phyloP scores from a whole-genome alignment of 768 basidiomycete species.

The Termitomyces sp. region DNA sequence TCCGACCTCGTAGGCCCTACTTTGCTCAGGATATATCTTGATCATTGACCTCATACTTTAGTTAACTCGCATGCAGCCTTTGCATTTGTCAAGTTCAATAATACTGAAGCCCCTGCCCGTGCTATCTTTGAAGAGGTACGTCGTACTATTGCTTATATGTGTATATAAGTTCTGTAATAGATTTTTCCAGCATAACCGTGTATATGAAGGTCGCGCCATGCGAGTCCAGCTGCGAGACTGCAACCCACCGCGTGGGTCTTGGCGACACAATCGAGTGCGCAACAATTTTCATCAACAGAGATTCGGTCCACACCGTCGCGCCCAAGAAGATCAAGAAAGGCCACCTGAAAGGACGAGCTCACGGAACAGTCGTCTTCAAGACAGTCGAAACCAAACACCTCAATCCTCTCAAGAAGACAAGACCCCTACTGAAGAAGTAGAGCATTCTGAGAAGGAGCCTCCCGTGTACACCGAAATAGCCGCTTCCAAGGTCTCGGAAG shows the following conservation, averaged over 20 bases:
- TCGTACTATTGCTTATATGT: background rate
- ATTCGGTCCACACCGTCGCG: conserved; percentile 21
- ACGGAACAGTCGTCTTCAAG: conserved; percentile 4
- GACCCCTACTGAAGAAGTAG: background rate
- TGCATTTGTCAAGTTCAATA: conserved; percentile 71
- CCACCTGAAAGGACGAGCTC: conserved; percentile 9
- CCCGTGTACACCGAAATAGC: conserved; percentile 10
- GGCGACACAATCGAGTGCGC: conserved; percentile 40
- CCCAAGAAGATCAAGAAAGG: conserved; percentile 17
- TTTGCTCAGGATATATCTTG: background rate
- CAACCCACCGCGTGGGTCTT: conserved; percentile 48
- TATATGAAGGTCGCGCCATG: conserved; percentile 64
- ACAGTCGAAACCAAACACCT: background rate
- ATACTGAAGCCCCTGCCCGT: conserved; percentile 55
- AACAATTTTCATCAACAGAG: conserved; percentile 30
- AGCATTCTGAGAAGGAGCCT: conserved; percentile 4
- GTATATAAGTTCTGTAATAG: conserved; percentile 2
- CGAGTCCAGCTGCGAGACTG: conserved; percentile 72
- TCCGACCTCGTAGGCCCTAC: conserved; percentile 49
- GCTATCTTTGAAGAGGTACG: conserved; percentile 63
- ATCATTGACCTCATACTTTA: conserved; percentile 18
- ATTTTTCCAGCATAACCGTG: conserved; percentile 57
- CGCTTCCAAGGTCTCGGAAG: background rate
- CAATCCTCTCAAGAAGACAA: background rate
- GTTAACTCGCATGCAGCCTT: conserved; percentile 65